These are phyloP conservation scores for Amauroascus verrucosus DNA, from an alignment of 2,329 filamentous ascomycete genomes.

Conservation along the genomic window DNA sequence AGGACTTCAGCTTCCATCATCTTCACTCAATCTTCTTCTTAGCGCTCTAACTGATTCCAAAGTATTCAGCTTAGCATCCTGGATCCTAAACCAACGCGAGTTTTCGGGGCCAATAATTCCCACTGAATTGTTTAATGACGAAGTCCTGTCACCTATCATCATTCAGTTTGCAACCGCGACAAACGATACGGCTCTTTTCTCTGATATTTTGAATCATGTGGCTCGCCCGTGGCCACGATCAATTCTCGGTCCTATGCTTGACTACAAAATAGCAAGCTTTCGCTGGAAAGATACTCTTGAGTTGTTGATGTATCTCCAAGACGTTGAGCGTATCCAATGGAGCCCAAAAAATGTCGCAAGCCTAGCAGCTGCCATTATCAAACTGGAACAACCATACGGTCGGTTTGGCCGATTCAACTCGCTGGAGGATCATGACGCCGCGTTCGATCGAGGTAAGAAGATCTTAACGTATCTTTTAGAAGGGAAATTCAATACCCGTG, in stretches of 20 bases:
- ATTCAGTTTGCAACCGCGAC: slow-evolving; percentile 46
- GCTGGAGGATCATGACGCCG: slow-evolving; percentile 14
- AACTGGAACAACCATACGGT: slow-evolving; percentile 21
- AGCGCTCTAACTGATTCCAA: slow-evolving; percentile 9
- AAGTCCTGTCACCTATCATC: slow-evolving; percentile 43
- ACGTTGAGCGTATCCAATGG: slow-evolving; percentile 30
- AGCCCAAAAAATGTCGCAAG: slow-evolving; percentile 29
- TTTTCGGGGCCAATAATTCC: slow-evolving; percentile 36
- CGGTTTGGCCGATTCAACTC: not conserved
- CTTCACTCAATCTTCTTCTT: slow-evolving; percentile 11
- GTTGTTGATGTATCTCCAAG: slow-evolving; percentile 27
- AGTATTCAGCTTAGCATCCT: slow-evolving; percentile 41
- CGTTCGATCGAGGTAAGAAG: slow-evolving; percentile 23
- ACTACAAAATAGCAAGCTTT: slow-evolving; percentile 25
- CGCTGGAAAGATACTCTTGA: slow-evolving; percentile 28
- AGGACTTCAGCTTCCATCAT: slow-evolving; percentile 4
- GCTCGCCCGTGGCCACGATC: slow-evolving; percentile 27
- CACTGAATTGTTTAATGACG: slow-evolving; percentile 36
- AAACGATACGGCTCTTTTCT: slow-evolving; percentile 31
- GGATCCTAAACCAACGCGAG: slow-evolving; percentile 43
- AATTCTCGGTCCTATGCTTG: slow-evolving; percentile 29
- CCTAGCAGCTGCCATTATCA: slow-evolving; percentile 34
- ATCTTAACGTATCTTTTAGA: slow-evolving; percentile 28
- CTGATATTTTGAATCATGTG: slow-evolving; percentile 24
- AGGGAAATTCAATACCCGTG: slow-evolving; percentile 27